phyloP scores from a whole-genome alignment of 257 asterid species.

The Apocynum venetum region DNA sequence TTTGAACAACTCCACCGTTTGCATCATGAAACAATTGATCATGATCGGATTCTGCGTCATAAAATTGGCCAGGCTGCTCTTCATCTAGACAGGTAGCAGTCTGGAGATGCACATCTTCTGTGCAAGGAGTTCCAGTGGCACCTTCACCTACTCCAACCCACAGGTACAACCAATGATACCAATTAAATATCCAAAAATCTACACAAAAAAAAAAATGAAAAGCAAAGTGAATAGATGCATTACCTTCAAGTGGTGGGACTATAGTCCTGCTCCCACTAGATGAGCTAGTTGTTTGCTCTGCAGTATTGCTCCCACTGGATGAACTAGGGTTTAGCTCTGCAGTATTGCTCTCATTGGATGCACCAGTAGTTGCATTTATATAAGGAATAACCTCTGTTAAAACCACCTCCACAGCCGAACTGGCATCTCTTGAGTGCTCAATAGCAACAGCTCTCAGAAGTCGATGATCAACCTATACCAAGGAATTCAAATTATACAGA shows the following conservation, averaged over 20 bases:
- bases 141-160: constrained; percentile 21
- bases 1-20: constrained; percentile 19
- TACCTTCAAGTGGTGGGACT: constrained; percentile 38
- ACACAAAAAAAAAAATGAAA: neutral
- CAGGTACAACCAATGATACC: neutral
- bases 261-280: constrained; percentile 16
- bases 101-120: constrained; percentile 14
- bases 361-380: constrained; percentile 31
- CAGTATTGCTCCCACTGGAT: neutral
- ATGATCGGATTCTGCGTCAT: constrained; percentile 31
- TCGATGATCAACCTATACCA: constrained; percentile 64
- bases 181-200: neutral
- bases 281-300: constrained; percentile 11
- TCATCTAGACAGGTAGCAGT: constrained; percentile 19
- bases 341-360: neutral
- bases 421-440: constrained; percentile 66
- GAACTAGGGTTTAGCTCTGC: neutral
- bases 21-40: constrained; percentile 25
- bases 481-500: neutral
- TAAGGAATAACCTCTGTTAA: constrained; percentile 68
- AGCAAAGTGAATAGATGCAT: constrained; percentile 7
- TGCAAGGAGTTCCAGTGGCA: constrained; percentile 10
- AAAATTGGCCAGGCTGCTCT: constrained; percentile 23
- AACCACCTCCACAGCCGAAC: constrained; percentile 64
- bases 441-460: constrained; percentile 75